These are phyloP conservation scores for Podospora didyma DNA, from an alignment of 495 filamentous ascomycete genomes.

Conservation along the genomic window DNA sequence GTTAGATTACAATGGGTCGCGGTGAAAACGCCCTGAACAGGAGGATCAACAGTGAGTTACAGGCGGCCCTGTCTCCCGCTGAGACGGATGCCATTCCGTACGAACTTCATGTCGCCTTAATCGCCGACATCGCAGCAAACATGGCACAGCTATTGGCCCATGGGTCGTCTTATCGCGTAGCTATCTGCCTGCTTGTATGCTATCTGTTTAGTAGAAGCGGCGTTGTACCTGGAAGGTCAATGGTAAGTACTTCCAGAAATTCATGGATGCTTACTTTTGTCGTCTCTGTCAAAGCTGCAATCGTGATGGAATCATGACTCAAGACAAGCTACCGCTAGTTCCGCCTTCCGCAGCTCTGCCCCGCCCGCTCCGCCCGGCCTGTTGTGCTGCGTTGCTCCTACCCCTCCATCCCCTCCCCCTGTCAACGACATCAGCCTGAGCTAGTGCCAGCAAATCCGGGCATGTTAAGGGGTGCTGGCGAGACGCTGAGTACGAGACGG, in stretches of 20 bases:
- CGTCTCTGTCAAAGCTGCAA: neutral
- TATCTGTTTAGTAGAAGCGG: neutral
- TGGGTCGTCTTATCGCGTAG: constrained; percentile 4
- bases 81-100: neutral
- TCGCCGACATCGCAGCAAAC: constrained; percentile 22
- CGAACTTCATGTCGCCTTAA: constrained; percentile 1
- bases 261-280: neutral
- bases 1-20: neutral
- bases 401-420: too few relatives aligned
- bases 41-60: neutral
- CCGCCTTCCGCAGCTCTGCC: too few relatives aligned
- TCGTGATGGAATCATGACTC: neutral
- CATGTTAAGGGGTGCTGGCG: too few relatives aligned
- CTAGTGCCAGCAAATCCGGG: too few relatives aligned
- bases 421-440: too few relatives aligned
- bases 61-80: neutral
- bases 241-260: neutral
- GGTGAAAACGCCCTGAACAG: neutral
- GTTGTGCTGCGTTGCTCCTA: too few relatives aligned
- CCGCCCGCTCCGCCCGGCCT: too few relatives aligned
- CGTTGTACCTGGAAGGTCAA: constrained; percentile 3
- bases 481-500: too few relatives aligned
- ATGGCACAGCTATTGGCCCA: constrained; percentile 1
- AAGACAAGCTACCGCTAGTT: too few relatives aligned
- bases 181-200: neutral